Percentiles rank a stretch among this genome's conserved stretches.
Evolutionary conservation across 2,329 filamentous ascomycete genomes (phyloP).

Genomic region (Neofusicoccum parvum): DNA sequence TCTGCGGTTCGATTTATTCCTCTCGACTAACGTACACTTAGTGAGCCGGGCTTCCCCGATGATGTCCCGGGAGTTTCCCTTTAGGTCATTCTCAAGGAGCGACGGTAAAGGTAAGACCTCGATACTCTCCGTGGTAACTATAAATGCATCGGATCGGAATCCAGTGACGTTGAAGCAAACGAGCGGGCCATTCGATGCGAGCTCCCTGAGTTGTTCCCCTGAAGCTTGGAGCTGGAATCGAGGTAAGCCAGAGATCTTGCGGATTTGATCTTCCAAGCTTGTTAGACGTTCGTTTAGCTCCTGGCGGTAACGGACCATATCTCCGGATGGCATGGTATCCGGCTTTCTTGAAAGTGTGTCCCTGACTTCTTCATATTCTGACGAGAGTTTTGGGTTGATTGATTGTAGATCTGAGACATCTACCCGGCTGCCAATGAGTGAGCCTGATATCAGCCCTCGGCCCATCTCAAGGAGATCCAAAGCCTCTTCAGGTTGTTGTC

Average conservation of each 20-base stretch:
- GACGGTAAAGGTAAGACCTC: constrained; percentile 1
- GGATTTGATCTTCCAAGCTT: constrained; percentile 9
- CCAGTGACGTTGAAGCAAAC: constrained; percentile 24
- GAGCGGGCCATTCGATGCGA: constrained; percentile 12
- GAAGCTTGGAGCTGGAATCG: constrained; percentile 14
- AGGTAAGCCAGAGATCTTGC: constrained; percentile 7
- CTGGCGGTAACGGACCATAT: neutral
- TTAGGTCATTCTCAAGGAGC: neutral
- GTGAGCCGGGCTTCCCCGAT: neutral
- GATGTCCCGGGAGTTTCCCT: neutral
- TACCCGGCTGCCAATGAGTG: neutral
- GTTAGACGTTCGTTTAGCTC: neutral
- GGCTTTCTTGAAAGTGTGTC: neutral
- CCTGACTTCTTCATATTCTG: neutral
- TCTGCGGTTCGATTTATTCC: neutral
- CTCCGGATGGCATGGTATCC: neutral
- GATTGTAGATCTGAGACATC: neutral
- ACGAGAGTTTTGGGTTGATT: neutral
- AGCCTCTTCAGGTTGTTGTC: neutral
- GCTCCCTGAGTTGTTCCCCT: neutral
- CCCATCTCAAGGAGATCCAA: neutral
- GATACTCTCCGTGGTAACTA: constrained; percentile 21
- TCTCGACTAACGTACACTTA: neutral
- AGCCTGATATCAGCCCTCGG: neutral
- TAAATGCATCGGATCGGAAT: constrained; percentile 22